These are phyloP conservation scores for Mrakia blollopis DNA, from an alignment of 768 basidiomycete genomes.

Conservation along the genomic window DNA sequence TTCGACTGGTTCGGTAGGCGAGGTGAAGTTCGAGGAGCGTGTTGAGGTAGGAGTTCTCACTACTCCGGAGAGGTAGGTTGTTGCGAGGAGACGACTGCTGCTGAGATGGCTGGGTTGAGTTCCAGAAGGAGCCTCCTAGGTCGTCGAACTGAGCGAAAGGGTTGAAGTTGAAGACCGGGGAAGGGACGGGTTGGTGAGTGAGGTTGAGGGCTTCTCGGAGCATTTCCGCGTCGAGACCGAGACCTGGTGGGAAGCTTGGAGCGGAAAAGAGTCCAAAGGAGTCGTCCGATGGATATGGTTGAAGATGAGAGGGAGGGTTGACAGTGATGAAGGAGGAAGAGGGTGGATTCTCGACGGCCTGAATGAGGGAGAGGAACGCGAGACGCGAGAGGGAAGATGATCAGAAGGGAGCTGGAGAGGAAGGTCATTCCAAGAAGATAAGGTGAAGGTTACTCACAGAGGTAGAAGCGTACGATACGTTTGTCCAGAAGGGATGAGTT, in stretches of 20 bases:
- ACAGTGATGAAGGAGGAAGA: too few species aligned
- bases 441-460: too few species aligned
- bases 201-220: conserved; percentile 2
- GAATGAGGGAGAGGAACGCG: too few species aligned
- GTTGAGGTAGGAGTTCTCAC: background rate
- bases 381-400: too few species aligned
- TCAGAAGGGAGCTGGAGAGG: too few species aligned
- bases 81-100: too few species aligned
- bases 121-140: background rate
- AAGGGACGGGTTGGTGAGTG: conserved; percentile 10
- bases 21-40: conserved; percentile 1
- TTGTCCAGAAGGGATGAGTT: too few species aligned
- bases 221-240: background rate
- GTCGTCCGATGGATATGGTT: background rate
- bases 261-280: background rate
- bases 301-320: background rate
- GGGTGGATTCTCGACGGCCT: too few species aligned
- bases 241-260: background rate
- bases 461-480: too few species aligned
- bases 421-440: too few species aligned
- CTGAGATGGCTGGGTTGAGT: background rate
- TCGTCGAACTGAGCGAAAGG: background rate
- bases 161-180: background rate
- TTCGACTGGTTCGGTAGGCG: conserved; percentile 2
- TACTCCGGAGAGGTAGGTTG: background rate